Base-by-base conservation (phyloP, 2,329 filamentous ascomycete genomes). In the Fusarium heterosporum region DNA sequence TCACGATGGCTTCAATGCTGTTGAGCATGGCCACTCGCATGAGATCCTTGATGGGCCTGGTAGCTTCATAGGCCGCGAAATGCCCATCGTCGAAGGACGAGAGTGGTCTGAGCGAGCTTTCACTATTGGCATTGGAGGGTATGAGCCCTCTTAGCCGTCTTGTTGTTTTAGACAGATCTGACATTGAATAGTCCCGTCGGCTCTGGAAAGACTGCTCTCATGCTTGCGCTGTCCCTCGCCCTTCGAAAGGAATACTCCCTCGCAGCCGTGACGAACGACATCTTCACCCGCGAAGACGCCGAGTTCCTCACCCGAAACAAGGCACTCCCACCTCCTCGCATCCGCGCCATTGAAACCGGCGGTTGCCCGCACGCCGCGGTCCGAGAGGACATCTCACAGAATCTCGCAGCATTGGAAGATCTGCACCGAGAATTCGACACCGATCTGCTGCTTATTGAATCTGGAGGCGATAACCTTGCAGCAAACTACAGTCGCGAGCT, bases 81-180 rank as follows among this genome's bases (percentile, higher is more conserved):
- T 97, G 92, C 96, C 95, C 64, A 91, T 98, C 56, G 87, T 93
- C 67, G 92, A 97, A 71, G 93, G 93, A 12, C 87, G 95, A 54
- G 86, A 94, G 76, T 99, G 94, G 92, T 85, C 85, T 28, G 92
- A 97, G 68, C 86, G 96, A 58, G 94, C 94, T 14, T 99, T 97
- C 75, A 98, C 96, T 6, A 86, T 99, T 74, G 96, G 96, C n/a
- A 98, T 98, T 80, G 96, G 96, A 81, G 96, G 96, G 93, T 97
- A 84, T 72, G 87, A 13, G 3, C 4, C 34, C 13, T 4, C 2
- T 36, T 36, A 17, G n/a, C 16, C 16, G 34, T 17, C 16, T n/a
- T 16, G 16, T 36, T 17, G 34, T 10, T n/a, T n/a, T 36, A 10
- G 22, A 25, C 16, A 34, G 40, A 47, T 25, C 41, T 68, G 16